These are phyloP conservation scores for Aspergillus incahuasiensis DNA, from an alignment of 495 filamentous ascomycete species.

Conservation along the genomic window DNA sequence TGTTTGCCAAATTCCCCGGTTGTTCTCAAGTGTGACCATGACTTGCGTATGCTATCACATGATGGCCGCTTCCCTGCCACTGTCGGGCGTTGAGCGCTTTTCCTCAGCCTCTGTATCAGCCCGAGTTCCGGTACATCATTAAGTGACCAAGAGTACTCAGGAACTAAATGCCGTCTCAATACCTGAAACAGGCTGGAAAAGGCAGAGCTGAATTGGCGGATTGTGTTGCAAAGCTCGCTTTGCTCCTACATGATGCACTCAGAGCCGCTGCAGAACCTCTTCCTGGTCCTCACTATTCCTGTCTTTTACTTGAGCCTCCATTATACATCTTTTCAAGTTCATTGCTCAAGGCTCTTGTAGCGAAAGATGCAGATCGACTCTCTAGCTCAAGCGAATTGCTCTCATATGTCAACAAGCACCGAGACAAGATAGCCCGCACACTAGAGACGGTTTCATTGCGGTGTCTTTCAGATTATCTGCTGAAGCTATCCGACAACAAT, in stretches of 20 bases:
- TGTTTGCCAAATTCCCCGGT: no score
- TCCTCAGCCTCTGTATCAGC: neutral
- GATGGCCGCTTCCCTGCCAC: neutral
- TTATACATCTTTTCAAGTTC: conserved; percentile 5
- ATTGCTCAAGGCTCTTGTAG: neutral
- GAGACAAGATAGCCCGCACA: neutral
- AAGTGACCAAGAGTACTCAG: neutral
- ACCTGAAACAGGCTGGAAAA: neutral
- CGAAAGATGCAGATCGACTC: neutral
- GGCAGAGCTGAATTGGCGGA: neutral
- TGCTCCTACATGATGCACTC: conserved; percentile 3
- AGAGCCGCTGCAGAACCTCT: neutral
- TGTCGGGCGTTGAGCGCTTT: neutral
- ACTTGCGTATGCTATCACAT: neutral
- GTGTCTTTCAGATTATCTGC: conserved; percentile 11
- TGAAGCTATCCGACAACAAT: neutral
- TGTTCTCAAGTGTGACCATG: no score
- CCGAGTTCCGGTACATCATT: neutral
- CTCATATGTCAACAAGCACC: neutral
- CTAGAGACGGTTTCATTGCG: conserved; percentile 7
- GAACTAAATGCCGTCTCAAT: neutral
- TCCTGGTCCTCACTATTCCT: neutral
- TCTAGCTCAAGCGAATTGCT: neutral
- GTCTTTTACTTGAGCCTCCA: neutral
- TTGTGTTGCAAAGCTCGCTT: conserved; percentile 6